Conservation (phyloP, 768 basidiomycete genomes). For the Mycena alexandri region DNA sequence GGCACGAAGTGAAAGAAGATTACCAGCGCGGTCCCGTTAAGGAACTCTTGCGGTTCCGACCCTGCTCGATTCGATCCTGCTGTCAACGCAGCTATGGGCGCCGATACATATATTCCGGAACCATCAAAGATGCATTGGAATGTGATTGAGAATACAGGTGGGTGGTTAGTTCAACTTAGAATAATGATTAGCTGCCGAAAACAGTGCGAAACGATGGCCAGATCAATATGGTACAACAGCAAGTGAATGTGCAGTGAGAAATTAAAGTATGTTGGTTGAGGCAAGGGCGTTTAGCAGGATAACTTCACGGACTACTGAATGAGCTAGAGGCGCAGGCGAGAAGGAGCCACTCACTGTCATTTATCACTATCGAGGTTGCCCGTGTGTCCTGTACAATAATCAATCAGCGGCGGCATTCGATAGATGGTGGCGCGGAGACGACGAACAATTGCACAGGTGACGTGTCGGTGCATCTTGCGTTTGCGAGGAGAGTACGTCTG, state of each 20-base stretch:
- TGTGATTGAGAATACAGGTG: constrained; percentile 6
- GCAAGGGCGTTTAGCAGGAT: constrained; percentile 51
- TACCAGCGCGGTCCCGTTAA: no score
- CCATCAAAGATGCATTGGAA: background rate
- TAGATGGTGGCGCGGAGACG: constrained; percentile 24
- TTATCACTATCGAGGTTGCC: constrained; percentile 62
- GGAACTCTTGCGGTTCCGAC: no score
- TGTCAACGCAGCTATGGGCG: no score
- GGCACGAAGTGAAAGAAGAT: no score
- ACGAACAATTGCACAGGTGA: constrained; percentile 71
- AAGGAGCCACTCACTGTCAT: constrained; percentile 54
- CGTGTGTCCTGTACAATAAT: constrained; percentile 54
- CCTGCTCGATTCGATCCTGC: no score
- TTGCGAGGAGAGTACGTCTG: constrained; percentile 60
- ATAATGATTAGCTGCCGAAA: constrained; percentile 14
- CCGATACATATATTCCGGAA: no score
- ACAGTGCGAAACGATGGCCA: background rate
- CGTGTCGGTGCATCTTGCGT: constrained; percentile 65
- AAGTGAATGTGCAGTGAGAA: constrained; percentile 2
- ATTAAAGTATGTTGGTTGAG: constrained; percentile 51
- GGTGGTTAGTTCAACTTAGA: background rate
- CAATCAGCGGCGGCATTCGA: constrained; percentile 35
- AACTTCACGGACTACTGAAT: constrained; percentile 50
- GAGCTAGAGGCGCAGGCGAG: background rate
- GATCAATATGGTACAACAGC: constrained; percentile 13